These are phyloP conservation scores for Tetracentron sinense DNA, from an alignment of 164 flowering plant genomes.

Conservation along the genomic window DNA sequence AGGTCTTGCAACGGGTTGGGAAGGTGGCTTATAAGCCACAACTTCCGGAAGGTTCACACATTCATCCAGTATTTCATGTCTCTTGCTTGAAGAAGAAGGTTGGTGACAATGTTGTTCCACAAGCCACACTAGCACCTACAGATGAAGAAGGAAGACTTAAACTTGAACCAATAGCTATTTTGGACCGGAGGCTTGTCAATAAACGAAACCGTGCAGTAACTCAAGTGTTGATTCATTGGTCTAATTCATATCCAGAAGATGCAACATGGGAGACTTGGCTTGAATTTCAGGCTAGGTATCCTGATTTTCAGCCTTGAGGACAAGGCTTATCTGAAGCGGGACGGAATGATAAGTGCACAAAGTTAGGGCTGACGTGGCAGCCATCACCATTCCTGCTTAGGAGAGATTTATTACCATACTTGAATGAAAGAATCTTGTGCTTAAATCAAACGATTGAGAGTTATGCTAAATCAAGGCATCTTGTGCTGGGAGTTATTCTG, in stretches of 20 bases:
- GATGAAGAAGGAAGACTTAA: neutral
- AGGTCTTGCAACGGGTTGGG: neutral
- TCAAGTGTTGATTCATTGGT: slow-evolving; percentile 11
- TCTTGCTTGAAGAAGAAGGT: slow-evolving; percentile 1
- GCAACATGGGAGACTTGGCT: slow-evolving; percentile 5
- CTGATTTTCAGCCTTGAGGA: neutral
- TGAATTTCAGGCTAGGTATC: neutral
- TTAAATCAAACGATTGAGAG: too few species aligned
- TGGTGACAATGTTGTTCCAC: neutral
- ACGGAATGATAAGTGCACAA: neutral
- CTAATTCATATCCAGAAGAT: neutral
- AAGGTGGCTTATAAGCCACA: slow-evolving; percentile 5
- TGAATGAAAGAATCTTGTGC: too few species aligned
- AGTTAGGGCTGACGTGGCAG: neutral
- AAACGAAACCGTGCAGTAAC: neutral
- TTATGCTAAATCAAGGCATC: too few species aligned
- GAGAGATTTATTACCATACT: too few species aligned
- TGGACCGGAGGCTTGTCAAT: neutral
- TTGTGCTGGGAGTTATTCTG: too few species aligned
- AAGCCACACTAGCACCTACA: neutral
- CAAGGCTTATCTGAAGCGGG: neutral
- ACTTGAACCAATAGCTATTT: neutral
- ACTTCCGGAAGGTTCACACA: neutral
- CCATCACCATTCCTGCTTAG: neutral
- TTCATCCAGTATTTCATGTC: slow-evolving; percentile 5